These are phyloP conservation scores for Hyphopichia buzzinii DNA, from an alignment of 1,139 yeast species.

Conservation along the genomic window DNA sequence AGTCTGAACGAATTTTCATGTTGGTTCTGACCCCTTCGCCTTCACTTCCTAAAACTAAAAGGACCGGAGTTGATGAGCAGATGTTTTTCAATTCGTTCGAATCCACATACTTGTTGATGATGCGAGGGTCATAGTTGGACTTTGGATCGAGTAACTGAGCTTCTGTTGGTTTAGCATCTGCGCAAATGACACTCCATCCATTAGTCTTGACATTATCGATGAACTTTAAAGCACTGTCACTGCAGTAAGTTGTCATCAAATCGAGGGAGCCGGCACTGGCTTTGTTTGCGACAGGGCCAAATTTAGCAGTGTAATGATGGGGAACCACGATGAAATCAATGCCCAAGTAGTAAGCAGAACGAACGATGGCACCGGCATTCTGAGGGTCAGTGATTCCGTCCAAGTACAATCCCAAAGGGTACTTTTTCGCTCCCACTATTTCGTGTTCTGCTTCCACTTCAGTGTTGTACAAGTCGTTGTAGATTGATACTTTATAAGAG, in stretches of 20 bases:
- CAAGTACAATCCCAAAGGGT: slow-evolving; percentile 72
- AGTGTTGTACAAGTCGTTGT: slow-evolving; percentile 19
- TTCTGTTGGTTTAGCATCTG: slow-evolving; percentile 40
- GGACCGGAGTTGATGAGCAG: slow-evolving; percentile 51
- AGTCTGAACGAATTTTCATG: slow-evolving; percentile 62
- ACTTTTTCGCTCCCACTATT: slow-evolving; percentile 16
- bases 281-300: slow-evolving; percentile 77
- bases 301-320: slow-evolving; percentile 65
- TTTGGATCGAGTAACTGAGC: slow-evolving; percentile 19
- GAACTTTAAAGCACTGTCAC: slow-evolving; percentile 58
- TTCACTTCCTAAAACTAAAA: slow-evolving; percentile 82
- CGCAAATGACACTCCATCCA: slow-evolving; percentile 76
- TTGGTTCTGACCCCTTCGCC: slow-evolving; percentile 77
- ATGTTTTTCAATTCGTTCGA: slow-evolving; percentile 43
- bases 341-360: slow-evolving; percentile 83
- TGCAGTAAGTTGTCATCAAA: slow-evolving; percentile 58
- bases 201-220: slow-evolving; percentile 52
- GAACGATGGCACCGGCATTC: slow-evolving; percentile 80
- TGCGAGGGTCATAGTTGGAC: slow-evolving; percentile 19
- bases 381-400: slow-evolving; percentile 91
- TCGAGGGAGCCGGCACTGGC: slow-evolving; percentile 91
- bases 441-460: slow-evolving; percentile 9
- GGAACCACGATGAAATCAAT: slow-evolving; percentile 79
- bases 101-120: slow-evolving; percentile 33
- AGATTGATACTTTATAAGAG: slow-evolving; percentile 21